Evolutionary conservation across 805 yeast genomes (phyloP).

Genomic region (Osmozyma mogii): DNA sequence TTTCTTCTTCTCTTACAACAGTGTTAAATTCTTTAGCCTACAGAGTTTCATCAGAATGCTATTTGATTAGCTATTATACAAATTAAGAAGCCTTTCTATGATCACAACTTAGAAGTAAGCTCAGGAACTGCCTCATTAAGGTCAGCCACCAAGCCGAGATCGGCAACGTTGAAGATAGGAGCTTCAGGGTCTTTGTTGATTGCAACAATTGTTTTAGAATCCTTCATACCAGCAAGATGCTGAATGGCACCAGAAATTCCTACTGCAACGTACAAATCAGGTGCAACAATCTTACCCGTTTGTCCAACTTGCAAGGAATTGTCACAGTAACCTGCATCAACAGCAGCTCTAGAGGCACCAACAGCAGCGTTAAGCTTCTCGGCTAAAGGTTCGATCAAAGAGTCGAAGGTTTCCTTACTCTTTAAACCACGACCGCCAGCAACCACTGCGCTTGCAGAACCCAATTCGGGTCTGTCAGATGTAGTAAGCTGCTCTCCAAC

Average conservation of each 20-base stretch:
- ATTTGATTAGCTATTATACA: too few relatives aligned
- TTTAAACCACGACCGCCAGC: slow-evolving; percentile 95
- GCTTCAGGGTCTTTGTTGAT: slow-evolving; percentile 93
- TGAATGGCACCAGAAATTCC: slow-evolving; percentile 98
- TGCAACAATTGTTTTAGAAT: slow-evolving; percentile 87
- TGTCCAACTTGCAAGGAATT: slow-evolving; percentile 96
- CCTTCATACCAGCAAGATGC: slow-evolving; percentile 98
- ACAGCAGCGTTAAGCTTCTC: slow-evolving; percentile 80
- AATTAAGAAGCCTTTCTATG: neutral
- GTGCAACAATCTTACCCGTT: slow-evolving; percentile 97
- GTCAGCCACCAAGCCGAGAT: slow-evolving; percentile 85
- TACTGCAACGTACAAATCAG: slow-evolving; percentile 85
- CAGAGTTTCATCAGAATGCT: too few relatives aligned
- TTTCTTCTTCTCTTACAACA: too few relatives aligned
- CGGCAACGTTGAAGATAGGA: slow-evolving; percentile 88
- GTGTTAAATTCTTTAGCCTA: too few relatives aligned
- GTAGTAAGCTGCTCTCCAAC: slow-evolving; percentile 67
- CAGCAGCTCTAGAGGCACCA: slow-evolving; percentile 98
- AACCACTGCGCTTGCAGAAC: slow-evolving; percentile 73
- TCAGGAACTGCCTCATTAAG: slow-evolving; percentile 85
- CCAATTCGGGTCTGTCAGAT: slow-evolving; percentile 86
- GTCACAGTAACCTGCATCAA: slow-evolving; percentile 91
- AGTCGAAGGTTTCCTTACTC: slow-evolving; percentile 79
- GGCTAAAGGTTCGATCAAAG: slow-evolving; percentile 75
- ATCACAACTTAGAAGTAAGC: slow-evolving; percentile 61